Evolutionary conservation across 2,329 filamentous ascomycete species (phyloP).

Genomic region (Fragosphaeria purpurea): DNA sequence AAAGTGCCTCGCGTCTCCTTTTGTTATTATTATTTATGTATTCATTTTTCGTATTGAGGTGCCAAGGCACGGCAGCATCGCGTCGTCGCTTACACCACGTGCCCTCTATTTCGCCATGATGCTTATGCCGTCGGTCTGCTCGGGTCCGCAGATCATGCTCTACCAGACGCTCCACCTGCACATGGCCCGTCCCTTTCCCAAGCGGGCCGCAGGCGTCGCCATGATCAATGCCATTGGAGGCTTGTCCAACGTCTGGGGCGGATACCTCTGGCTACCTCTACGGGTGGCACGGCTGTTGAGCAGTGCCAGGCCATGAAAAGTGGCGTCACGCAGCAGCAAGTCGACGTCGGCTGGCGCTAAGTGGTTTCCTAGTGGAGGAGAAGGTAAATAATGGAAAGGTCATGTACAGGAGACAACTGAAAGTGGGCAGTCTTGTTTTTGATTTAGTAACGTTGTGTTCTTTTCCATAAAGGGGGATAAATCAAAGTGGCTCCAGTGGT

Average conservation of each 20-base stretch:
- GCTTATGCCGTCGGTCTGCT: slow-evolving; percentile 27
- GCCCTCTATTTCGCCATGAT: slow-evolving; percentile 33
- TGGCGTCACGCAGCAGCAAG: slow-evolving; percentile 16
- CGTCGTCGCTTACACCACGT: slow-evolving; percentile 25
- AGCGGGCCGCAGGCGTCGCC: slow-evolving; percentile 30
- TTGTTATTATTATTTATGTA: no score
- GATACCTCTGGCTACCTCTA: slow-evolving; percentile 19
- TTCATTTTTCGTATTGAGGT: no score
- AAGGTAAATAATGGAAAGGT: no score
- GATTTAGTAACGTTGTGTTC: no score
- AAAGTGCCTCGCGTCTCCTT: no score
- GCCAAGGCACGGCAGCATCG: no score
- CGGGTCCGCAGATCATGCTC: slow-evolving; percentile 28
- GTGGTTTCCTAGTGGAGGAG: slow-evolving; percentile 10
- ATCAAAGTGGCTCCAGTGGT: no score
- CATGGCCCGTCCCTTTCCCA: slow-evolving; percentile 29
- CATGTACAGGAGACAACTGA: no score
- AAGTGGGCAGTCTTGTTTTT: no score
- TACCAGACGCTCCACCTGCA: slow-evolving; percentile 24
- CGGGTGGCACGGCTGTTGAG: slow-evolving; percentile 12
- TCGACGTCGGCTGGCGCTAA: slow-evolving; percentile 17
- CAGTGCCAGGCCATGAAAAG: slow-evolving; percentile 14
- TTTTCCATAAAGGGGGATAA: no score
- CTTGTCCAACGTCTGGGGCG: slow-evolving; percentile 24
- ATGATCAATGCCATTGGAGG: slow-evolving; percentile 27